Base-by-base conservation (phyloP, 179 eudicot species). In the Silene coronaria region DNA sequence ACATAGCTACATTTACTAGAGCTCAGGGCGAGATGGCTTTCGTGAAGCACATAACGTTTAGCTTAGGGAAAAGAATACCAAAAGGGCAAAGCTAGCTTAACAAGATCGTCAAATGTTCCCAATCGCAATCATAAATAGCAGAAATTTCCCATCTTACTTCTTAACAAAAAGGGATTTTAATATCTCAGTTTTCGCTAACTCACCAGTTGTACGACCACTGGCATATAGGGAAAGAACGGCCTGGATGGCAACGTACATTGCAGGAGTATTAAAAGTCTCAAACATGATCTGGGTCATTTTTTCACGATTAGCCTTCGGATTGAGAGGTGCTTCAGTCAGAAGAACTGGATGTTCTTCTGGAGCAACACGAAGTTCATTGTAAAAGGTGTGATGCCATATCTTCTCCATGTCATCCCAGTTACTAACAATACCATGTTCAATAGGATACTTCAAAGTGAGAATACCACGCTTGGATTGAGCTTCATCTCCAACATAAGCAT, bases 221-320 rank as follows among this genome's bases (percentile, higher is more conserved):
- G 87, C 85, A 76, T 82, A 82, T 21, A 85, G 73, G 55, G 87
- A 85, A 78, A 84, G 87, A 19, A 85, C 84, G 75, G 84, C 88
- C 75, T 82, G 85, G 61, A 82, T 85, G 26, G 88, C 88, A 17
- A 85, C 88, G 36, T 85, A 85, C 88, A 85, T 82, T 42, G 88
- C 88, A 76, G 84, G 88, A 66, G 88, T 59, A 55, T 85, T 85
- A 57, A 85, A 85, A 55, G 85, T 85, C 73, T 85, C 88, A 51
- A 85, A 85, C 85, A 85, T 85, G 38, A 85, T 85, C 68, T 85
- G 86, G 48, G 88, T 83, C 88, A 85, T 86, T 80, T 86, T 86
- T 73, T 86, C 86, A 72, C 86, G 85, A 21, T 81, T 83, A 77
- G 86, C 85, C 83, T 86, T 86, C 4, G 88, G 88, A 71, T 86